Percentiles rank a stretch among this genome's conserved stretches.
These are phyloP conservation scores for Bremia lactucae DNA, from an alignment of 352 stramenopile species.

Conservation along the genomic window DNA sequence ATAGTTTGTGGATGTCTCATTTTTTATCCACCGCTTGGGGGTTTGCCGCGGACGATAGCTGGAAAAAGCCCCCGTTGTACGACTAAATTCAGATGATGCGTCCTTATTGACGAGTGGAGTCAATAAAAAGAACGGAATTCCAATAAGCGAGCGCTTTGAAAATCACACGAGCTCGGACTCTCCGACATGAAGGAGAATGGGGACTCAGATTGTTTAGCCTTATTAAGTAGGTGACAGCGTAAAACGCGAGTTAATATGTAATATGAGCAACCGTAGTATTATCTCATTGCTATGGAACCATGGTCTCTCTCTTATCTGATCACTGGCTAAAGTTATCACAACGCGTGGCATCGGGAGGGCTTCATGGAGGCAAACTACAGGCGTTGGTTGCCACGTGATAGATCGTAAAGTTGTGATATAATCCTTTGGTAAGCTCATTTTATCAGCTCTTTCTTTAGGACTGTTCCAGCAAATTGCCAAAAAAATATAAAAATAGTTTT, in stretches of 20 bases:
- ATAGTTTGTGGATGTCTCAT: not conserved
- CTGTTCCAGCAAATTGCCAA: too few relatives aligned
- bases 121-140: conserved; percentile 13
- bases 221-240: conserved; percentile 7
- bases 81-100: conserved; percentile 24
- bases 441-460: too few relatives aligned
- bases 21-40: conserved; percentile 7
- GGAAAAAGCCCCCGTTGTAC: conserved; percentile 23
- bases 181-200: conserved; percentile 25
- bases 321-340: too few relatives aligned
- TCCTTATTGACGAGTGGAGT: conserved; percentile 31
- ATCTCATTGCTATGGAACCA: conserved; percentile 17
- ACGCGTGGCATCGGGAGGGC: too few relatives aligned
- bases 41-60: conserved; percentile 21
- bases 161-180: conserved; percentile 8
- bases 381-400: too few relatives aligned
- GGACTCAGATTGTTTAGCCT: conserved; percentile 16
- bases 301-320: too few relatives aligned
- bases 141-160: conserved; percentile 1
- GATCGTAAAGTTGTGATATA: too few relatives aligned
- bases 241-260: conserved; percentile 33
- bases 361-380: too few relatives aligned
- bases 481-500: too few relatives aligned
- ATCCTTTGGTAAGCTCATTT: too few relatives aligned
- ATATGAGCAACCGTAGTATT: conserved; percentile 33